These are phyloP conservation scores for Cladophialophora carrionii DNA, from an alignment of 2,329 filamentous ascomycete genomes.

Conservation along the genomic window DNA sequence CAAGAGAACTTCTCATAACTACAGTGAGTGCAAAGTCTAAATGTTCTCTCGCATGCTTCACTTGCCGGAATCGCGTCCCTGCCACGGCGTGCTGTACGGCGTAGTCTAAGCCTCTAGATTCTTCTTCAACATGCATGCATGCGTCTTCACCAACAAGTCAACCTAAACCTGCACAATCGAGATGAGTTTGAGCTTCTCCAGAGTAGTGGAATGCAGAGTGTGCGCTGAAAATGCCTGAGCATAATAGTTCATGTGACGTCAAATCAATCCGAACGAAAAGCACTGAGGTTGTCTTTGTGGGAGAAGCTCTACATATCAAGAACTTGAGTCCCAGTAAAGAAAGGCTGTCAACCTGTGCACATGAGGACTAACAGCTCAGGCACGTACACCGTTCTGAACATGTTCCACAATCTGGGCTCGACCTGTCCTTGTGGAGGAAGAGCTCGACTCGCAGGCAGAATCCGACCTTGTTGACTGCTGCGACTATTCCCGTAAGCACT, in stretches of 20 bases:
- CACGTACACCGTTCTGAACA: neutral
- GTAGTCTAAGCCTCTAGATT: neutral
- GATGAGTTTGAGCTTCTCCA: neutral
- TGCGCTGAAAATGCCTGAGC: neutral
- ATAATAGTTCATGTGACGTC: neutral
- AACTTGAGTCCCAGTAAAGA: neutral
- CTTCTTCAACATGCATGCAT: neutral
- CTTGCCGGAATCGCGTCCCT: neutral
- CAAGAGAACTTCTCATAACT: too few species aligned
- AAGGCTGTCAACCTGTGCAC: neutral
- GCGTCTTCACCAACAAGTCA: neutral
- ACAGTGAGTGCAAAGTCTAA: neutral
- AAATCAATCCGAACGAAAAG: too few species aligned
- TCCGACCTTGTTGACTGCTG: neutral
- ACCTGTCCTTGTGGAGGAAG: neutral
- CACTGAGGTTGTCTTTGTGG: neutral
- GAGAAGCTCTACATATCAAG: neutral
- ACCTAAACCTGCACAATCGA: neutral
- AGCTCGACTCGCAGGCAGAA: neutral
- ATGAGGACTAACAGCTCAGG: neutral
- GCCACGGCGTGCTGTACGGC: too few species aligned
- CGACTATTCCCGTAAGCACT: neutral
- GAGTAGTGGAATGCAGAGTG: neutral
- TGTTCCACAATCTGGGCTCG: neutral
- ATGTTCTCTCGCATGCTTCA: neutral